Conservation (phyloP, 2,329 filamentous ascomycete genomes). For the Cladosporium halotolerans region DNA sequence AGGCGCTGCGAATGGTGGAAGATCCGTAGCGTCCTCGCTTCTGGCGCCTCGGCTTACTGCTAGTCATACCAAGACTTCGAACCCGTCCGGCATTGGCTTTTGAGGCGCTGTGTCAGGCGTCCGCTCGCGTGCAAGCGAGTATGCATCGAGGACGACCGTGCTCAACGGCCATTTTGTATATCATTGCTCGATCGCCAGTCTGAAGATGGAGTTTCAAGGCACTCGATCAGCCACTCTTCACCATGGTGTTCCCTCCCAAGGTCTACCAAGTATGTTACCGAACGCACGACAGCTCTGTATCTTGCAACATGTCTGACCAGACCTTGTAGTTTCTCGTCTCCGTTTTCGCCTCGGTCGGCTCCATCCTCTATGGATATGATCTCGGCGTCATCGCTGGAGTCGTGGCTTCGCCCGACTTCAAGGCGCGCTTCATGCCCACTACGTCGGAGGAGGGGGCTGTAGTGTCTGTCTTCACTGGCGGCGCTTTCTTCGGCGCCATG, state of each 20-base stretch:
- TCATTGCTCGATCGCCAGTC: too few species aligned
- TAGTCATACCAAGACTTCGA: too few species aligned
- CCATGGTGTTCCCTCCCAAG: constrained; percentile 51
- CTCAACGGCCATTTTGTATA: too few species aligned
- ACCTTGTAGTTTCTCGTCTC: constrained; percentile 47
- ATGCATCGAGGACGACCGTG: too few species aligned
- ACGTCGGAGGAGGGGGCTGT: constrained; percentile 52
- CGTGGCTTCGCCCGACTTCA: constrained; percentile 42
- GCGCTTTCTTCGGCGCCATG: constrained; percentile 64
- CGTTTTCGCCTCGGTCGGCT: constrained; percentile 54
- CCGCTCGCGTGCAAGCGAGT: too few species aligned
- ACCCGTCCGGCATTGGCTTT: too few species aligned
- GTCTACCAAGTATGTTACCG: constrained; percentile 43
- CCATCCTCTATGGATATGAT: constrained; percentile 54
- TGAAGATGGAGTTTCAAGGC: too few species aligned
- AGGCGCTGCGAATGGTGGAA: too few species aligned
- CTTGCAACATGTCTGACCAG: not conserved
- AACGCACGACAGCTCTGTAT: not conserved
- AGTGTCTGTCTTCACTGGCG: constrained; percentile 70
- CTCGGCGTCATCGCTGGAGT: constrained; percentile 56
- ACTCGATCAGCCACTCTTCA: constrained; percentile 12
- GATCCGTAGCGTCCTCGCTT: too few species aligned
- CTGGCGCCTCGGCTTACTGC: too few species aligned
- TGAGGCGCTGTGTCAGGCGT: too few species aligned
- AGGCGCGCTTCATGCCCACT: constrained; percentile 34